phyloP scores from a whole-genome alignment of 2,329 filamentous ascomycete species.

The Colletotrichum sp. region DNA sequence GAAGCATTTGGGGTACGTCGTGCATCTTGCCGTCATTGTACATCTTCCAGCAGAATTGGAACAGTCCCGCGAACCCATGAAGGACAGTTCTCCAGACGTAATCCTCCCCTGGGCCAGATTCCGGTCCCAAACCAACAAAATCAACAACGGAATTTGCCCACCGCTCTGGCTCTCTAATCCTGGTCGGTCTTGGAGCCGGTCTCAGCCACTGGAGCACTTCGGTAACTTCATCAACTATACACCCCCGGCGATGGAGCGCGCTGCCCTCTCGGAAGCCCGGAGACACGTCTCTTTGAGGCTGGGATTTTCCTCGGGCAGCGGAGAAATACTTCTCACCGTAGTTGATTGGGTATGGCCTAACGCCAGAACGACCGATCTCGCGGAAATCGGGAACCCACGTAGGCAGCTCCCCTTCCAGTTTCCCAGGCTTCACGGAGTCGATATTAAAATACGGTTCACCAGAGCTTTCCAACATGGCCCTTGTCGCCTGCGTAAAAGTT shows the following conservation, averaged over 20 bases:
- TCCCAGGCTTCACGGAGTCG: conserved; percentile 9
- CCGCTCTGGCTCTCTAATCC: too few relatives aligned
- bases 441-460: neutral
- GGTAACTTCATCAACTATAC: neutral
- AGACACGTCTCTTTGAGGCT: neutral
- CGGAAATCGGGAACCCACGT: conserved; percentile 23
- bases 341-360: neutral
- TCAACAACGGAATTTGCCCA: neutral
- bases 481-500: conserved; percentile 13
- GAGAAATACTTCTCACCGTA: neutral
- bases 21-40: neutral
- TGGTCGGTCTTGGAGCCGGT: too few relatives aligned
- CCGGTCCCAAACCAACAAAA: neutral
- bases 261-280: neutral
- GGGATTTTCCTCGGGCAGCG: neutral
- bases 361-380: neutral
- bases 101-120: neutral
- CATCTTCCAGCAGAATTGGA: neutral
- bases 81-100: neutral
- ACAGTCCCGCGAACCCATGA: too few relatives aligned
- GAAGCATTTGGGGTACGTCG: fast-evolving
- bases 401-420: neutral
- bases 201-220: neutral
- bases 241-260: neutral
- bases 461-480: neutral